A percentile compares a stretch with the other conserved stretches of the same genome.
Conservation (phyloP, 164 flowering plant genomes). For the Amborella trichopoda region DNA sequence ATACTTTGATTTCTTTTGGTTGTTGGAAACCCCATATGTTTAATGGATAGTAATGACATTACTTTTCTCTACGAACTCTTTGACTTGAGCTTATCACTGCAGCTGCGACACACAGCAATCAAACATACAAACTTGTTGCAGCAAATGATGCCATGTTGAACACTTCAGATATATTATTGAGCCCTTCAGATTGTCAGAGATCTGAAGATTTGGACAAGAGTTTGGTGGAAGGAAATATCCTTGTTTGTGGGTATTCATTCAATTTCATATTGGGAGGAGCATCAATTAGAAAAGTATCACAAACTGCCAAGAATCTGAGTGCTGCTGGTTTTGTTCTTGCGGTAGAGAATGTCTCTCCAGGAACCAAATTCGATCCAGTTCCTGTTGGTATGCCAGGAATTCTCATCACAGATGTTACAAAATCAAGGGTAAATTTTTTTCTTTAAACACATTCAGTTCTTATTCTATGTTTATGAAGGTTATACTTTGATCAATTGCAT, state of each 20-base stretch:
- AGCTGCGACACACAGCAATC: slow-evolving; percentile 65
- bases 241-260: slow-evolving; percentile 95
- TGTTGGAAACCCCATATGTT: no score
- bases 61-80: no score
- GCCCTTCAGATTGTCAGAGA: slow-evolving; percentile 85
- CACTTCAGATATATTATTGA: slow-evolving; percentile 58
- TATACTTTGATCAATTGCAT: background rate
- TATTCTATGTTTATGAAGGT: no score
- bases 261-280: slow-evolving; percentile 83
- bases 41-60: no score
- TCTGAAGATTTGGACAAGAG: slow-evolving; percentile 78
- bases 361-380: slow-evolving; percentile 90
- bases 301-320: slow-evolving; percentile 85
- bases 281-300: slow-evolving; percentile 75
- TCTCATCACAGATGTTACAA: slow-evolving; percentile 62
- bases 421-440: slow-evolving; percentile 83
- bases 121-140: slow-evolving; percentile 64
- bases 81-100: no score
- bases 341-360: slow-evolving; percentile 83
- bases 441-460: no score
- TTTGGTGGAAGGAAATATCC: slow-evolving; percentile 79
- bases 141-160: slow-evolving; percentile 85
- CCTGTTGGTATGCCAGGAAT: slow-evolving; percentile 85
- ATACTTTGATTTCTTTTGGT: no score
- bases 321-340: slow-evolving; percentile 94